A percentile compares a stretch with the other conserved stretches of the same genome.
Evolutionary conservation across 73 alveolate species (phyloP).

Genomic region (Uronychia setigera): DNA sequence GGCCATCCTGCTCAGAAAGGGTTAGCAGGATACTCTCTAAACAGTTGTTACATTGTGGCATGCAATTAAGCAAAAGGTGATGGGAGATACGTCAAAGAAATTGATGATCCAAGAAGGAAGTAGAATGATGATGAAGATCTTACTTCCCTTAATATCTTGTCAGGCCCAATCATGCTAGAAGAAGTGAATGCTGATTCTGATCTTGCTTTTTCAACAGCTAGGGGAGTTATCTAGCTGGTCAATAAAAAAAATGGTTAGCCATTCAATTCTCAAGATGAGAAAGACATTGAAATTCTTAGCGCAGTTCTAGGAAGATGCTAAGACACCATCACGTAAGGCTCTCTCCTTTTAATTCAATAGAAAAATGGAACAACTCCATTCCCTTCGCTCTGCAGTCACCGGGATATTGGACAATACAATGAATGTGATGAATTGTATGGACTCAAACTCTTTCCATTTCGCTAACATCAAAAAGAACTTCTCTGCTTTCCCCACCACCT

Average conservation of each 20-base stretch:
- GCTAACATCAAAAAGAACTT: neutral
- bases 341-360: neutral
- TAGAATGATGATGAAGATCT: neutral
- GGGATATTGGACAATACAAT: neutral
- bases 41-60: neutral
- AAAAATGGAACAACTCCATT: neutral
- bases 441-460: neutral
- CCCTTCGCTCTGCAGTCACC: neutral
- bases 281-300: neutral
- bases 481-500: neutral
- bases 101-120: neutral
- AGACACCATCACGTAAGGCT: neutral
- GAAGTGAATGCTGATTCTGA: neutral
- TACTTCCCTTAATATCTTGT: neutral
- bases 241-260: neutral
- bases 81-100: conserved; percentile 1
- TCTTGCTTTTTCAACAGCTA: neutral
- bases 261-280: neutral
- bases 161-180: neutral
- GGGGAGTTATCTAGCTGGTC: neutral
- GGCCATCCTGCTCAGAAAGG: neutral
- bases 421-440: neutral
- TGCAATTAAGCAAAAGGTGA: neutral
- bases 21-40: neutral
- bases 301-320: neutral